Percentiles rank a stretch among this genome's conserved stretches.
Evolutionary conservation across 1,284 basidiomycete species (phyloP).

Genomic region (Boletus sp.): DNA sequence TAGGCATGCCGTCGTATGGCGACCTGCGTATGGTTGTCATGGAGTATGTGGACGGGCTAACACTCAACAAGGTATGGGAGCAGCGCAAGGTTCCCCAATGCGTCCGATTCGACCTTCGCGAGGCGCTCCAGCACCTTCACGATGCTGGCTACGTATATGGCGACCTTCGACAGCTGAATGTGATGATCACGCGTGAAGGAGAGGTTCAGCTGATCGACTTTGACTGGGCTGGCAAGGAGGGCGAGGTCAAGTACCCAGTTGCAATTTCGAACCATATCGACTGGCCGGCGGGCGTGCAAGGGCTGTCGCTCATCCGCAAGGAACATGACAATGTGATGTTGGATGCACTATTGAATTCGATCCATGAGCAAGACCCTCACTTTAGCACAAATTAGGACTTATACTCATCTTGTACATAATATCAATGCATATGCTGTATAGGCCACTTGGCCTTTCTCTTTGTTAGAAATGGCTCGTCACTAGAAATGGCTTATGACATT

Average conservation of each 20-base stretch:
- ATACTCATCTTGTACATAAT: too few relatives aligned
- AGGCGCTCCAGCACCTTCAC: constrained; percentile 11
- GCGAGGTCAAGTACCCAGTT: constrained; percentile 19
- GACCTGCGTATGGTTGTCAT: constrained; percentile 29
- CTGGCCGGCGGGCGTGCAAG: constrained; percentile 15
- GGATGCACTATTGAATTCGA: neutral
- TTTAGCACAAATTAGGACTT: too few relatives aligned
- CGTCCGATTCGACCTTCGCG: constrained; percentile 2
- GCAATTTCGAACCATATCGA: constrained; percentile 8
- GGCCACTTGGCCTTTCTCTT: too few relatives aligned
- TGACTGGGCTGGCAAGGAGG: constrained; percentile 19
- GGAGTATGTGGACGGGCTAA: constrained; percentile 16
- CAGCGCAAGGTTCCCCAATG: neutral
- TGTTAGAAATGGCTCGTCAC: too few relatives aligned
- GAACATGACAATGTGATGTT: constrained; percentile 20
- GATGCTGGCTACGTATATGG: constrained; percentile 20
- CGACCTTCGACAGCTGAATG: constrained; percentile 19
- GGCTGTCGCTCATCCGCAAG: constrained; percentile 9
- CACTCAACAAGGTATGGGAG: neutral
- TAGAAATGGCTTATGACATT: too few relatives aligned
- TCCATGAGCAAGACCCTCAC: too few relatives aligned
- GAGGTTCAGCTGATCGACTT: constrained; percentile 13
- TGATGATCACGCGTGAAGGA: constrained; percentile 11
- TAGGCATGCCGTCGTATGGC: constrained; percentile 17
- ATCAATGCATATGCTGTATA: too few relatives aligned